Base-by-base conservation (phyloP, 108 stramenopile species). In the Skeletonema potamos region DNA sequence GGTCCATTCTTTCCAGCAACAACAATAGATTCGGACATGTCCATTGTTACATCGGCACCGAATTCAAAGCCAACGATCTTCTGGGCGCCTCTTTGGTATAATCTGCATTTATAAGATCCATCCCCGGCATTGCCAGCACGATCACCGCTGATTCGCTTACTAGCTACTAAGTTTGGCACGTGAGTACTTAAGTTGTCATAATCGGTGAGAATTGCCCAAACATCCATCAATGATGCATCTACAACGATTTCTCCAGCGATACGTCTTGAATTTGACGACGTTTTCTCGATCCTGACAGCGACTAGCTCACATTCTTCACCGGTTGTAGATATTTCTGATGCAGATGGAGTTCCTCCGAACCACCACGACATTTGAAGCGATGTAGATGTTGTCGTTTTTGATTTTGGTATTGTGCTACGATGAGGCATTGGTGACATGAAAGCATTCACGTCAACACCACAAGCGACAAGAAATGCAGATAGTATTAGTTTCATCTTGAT, bases 71-170 rank as follows among this genome's bases (percentile, higher is more conserved):
- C 89, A 17, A 89, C 57, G 54, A 90, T 90, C 29, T 83, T 87
- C 68, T 90, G 89, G 9, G 89, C 89, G n/a, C 89, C 89, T 51
- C 87, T 71, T 55, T 90, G 89, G 71, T 85, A 89, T 46, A 90
- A 73, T 36, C 86, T 54, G 24, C 85, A 81, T 59, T 62, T 36
- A 17, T 79, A 77, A 17, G 24, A 37, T 11, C 81, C 81, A 58
- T 82, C 81, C 1, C 81, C 81, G 2, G 63, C 57, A 11, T 36
- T 26, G 0, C 81, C 76, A 9, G 28, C 24, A 15, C 20, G 27
- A 1, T 46, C 36, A 11, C 76, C 64, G 44, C 29, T 65, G 28
- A 82, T 44, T 3, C 64, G 29, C 24, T 60, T 54, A 54, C 82
- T 81, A 17, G 85, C 84, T 15, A 87, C 87, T 70, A 90, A 62